These are phyloP conservation scores for Podila minutissima DNA, from an alignment of 192 early-diverging fungal genomes.

Conservation along the genomic window DNA sequence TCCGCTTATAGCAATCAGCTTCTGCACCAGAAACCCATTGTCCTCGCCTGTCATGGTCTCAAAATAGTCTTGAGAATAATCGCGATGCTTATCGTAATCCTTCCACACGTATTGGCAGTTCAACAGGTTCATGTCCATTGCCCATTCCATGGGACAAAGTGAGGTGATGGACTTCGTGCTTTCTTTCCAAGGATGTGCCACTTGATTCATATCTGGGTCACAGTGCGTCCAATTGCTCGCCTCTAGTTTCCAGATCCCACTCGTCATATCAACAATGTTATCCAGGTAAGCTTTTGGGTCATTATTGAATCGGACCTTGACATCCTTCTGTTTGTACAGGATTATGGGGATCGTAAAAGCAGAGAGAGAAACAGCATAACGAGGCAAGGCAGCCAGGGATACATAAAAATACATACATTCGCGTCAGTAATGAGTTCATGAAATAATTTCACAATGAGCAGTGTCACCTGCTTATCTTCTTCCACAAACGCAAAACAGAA, in stretches of 20 bases:
- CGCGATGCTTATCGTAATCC: constrained; percentile 25
- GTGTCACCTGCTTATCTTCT: too few relatives aligned
- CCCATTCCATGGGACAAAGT: constrained; percentile 53
- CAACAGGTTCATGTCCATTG: constrained; percentile 33
- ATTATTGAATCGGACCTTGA: constrained; percentile 40
- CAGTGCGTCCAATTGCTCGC: constrained; percentile 37
- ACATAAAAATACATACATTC: too few relatives aligned
- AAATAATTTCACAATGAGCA: too few relatives aligned
- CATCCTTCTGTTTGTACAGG: constrained; percentile 27
- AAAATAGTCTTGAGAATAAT: constrained; percentile 49
- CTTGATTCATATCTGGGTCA: constrained; percentile 21
- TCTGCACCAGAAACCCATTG: constrained; percentile 33
- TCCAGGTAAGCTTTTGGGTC: constrained; percentile 46
- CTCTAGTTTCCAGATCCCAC: constrained; percentile 23
- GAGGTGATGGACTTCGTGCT: constrained; percentile 8
- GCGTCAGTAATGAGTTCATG: too few relatives aligned
- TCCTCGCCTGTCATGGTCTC: constrained; percentile 25
- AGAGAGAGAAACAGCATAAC: too few relatives aligned
- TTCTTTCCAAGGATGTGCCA: constrained; percentile 21
- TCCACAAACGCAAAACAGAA: too few relatives aligned
- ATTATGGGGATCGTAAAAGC: not conserved
- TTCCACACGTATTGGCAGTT: constrained; percentile 49
- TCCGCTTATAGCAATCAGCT: constrained; percentile 54
- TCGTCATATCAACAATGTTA: constrained; percentile 34
- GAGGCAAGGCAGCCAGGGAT: not conserved